Percentiles rank a stretch among this genome's conserved stretches.
These are phyloP conservation scores for Penicillium argentinense DNA, from an alignment of 495 filamentous ascomycete genomes.

Conservation along the genomic window DNA sequence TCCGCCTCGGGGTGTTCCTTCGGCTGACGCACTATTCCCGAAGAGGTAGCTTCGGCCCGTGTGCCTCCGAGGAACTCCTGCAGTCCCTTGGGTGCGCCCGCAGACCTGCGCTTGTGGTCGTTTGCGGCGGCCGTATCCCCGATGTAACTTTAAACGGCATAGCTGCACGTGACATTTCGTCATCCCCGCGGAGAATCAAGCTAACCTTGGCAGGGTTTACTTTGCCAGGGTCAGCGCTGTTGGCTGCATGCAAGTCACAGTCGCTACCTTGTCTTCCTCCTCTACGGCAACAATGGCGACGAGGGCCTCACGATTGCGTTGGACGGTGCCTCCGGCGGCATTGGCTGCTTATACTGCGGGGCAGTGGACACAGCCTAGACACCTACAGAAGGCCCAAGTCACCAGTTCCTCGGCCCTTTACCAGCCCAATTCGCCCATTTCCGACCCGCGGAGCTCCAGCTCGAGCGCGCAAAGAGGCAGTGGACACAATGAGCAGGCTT, in stretches of 20 bases:
- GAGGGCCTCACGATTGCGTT: constrained; percentile 33
- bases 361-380: constrained; percentile 23
- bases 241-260: constrained; percentile 31
- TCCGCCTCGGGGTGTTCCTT: constrained; percentile 10
- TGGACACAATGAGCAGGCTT: constrained; percentile 17
- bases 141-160: background rate
- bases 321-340: constrained; percentile 41
- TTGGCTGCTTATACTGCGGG: constrained; percentile 34
- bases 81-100: too few relatives aligned
- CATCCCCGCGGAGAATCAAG: constrained; percentile 2
- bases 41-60: constrained; percentile 20
- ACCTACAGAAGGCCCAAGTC: constrained; percentile 23
- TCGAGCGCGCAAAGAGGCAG: background rate
- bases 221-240: constrained; percentile 2
- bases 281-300: constrained; percentile 33
- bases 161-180: background rate
- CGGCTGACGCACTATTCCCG: constrained; percentile 25
- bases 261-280: constrained; percentile 59
- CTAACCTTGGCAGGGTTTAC: background rate
- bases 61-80: too few relatives aligned
- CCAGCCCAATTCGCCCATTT: constrained; percentile 16
- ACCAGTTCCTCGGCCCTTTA: constrained; percentile 20
- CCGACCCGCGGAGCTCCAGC: constrained; percentile 5
- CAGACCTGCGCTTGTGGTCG: too few relatives aligned
- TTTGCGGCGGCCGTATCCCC: too few relatives aligned